Percentiles rank a stretch among this genome's conserved stretches.
phyloP scores from a whole-genome alignment of 768 basidiomycete species.

The Hortiboletus campestris region DNA sequence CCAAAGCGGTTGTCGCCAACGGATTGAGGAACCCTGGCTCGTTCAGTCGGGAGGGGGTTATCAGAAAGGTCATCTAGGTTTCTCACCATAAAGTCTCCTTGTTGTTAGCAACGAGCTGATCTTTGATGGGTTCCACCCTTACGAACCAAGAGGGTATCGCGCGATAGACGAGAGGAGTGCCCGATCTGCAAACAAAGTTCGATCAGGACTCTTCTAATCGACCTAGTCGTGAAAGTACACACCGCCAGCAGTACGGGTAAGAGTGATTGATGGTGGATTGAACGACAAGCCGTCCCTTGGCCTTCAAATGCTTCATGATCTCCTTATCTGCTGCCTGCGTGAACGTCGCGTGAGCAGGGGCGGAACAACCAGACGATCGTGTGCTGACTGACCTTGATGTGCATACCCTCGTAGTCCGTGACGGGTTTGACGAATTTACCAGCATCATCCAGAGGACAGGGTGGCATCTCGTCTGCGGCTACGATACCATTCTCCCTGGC shows the following conservation, averaged over 20 bases:
- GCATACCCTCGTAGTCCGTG: conserved; percentile 79
- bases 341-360: not conserved
- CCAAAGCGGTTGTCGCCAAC: conserved; percentile 93
- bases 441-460: conserved; percentile 90
- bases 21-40: conserved; percentile 81
- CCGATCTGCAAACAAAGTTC: conserved; percentile 55
- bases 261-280: conserved; percentile 85
- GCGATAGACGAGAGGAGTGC: conserved; percentile 93
- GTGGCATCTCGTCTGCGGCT: conserved; percentile 88
- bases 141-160: conserved; percentile 98
- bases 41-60: conserved; percentile 1
- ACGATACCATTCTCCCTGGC: conserved; percentile 82
- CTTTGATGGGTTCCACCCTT: conserved; percentile 78
- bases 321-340: conserved; percentile 87
- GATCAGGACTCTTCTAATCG: not conserved
- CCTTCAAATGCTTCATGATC: conserved; percentile 88
- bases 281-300: conserved; percentile 82
- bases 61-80: not conserved
- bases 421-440: conserved; percentile 89
- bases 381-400: conserved; percentile 72
- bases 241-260: conserved; percentile 99
- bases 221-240: conserved; percentile 1
- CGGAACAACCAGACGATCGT: not conserved
- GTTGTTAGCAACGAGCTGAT: conserved; percentile 89
- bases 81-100: conserved; percentile 81